Percentiles rank a stretch among this genome's conserved stretches.
Conservation (phyloP, 192 early-diverging fungal species). For the Pilobolus umbonatus region DNA sequence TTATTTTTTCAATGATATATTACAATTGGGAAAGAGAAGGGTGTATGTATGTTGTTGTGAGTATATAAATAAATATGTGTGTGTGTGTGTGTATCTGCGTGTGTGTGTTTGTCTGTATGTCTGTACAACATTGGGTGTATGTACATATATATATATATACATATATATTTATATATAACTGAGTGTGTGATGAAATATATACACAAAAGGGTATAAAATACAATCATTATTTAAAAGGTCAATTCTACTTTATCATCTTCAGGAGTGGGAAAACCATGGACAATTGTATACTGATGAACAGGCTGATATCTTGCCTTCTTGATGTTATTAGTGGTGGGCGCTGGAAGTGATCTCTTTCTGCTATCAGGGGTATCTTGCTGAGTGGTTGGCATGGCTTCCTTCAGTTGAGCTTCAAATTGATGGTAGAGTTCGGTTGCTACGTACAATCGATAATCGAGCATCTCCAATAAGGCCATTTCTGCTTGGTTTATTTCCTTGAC, state of each 20-base stretch:
- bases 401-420: conserved; percentile 13
- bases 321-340: neutral
- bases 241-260: conserved; percentile 13
- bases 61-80: too few relatives aligned
- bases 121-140: too few relatives aligned
- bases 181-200: too few relatives aligned
- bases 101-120: too few relatives aligned
- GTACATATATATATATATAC: too few relatives aligned
- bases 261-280: conserved; percentile 13
- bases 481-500: conserved; percentile 77
- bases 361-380: neutral
- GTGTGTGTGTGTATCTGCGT: too few relatives aligned
- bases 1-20: too few relatives aligned
- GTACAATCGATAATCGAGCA: conserved; percentile 77
- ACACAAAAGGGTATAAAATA: neutral
- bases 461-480: conserved; percentile 75
- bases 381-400: conserved; percentile 7
- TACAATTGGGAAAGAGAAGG: too few relatives aligned
- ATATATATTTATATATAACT: too few relatives aligned
- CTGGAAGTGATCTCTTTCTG: neutral
- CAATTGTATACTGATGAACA: neutral
- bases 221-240: neutral
- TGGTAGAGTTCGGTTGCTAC: conserved; percentile 34
- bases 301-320: neutral
- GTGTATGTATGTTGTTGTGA: too few relatives aligned